Base-by-base conservation (phyloP, 257 asterid species). In the Nicotiana obtusifolia region DNA sequence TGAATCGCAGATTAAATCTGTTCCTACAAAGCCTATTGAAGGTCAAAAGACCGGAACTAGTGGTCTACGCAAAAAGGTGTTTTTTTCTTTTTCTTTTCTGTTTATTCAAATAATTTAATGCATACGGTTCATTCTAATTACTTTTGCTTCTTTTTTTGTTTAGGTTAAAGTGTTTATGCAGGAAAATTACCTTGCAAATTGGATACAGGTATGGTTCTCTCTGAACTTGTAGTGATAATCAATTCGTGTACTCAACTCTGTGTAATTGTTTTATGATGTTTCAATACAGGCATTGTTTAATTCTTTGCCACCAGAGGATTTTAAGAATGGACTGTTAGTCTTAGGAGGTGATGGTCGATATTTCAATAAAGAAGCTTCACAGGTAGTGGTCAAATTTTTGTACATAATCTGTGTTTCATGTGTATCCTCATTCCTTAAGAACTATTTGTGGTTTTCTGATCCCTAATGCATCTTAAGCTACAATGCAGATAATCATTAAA, bases 31-130 rank as follows among this genome's bases (percentile, higher is more conserved):
- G 87, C 97, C 98, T 64, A 86, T 95, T 75, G 97, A 95, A 86
- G 98, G 98, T 28, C 98, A 93, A 85, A 95, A 95, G 87, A 95
- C 99, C 64, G 99, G 99, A 41, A 93, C 99, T 6, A 95, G 99
- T 85, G 99, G 99, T 41, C 97, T 95, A 65, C 90, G 99, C 44
- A 95, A 95, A 87, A 95, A 93, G 94, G 99, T 95, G 6, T 2
- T 6, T 2, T 62, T 81, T 28, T 24, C 4, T 30, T 30, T 30
- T 30, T 10, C 4, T 19, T 22, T 9, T 59, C n/a, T 54, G 75
- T 80, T 81, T 59, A 11, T 19, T 80, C 19, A 66, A 78, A 78
- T 83, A 61, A 28, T 47, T 5, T 69, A 11, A 20, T 44, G 60
- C 37, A 13, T 44, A 44, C 37, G 4, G 37, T 71, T 71, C 60